A percentile compares a stretch with the other conserved stretches of the same genome.
Conservation (phyloP, 2,329 filamentous ascomycete species). For the Ophiostoma triangulosporum region DNA sequence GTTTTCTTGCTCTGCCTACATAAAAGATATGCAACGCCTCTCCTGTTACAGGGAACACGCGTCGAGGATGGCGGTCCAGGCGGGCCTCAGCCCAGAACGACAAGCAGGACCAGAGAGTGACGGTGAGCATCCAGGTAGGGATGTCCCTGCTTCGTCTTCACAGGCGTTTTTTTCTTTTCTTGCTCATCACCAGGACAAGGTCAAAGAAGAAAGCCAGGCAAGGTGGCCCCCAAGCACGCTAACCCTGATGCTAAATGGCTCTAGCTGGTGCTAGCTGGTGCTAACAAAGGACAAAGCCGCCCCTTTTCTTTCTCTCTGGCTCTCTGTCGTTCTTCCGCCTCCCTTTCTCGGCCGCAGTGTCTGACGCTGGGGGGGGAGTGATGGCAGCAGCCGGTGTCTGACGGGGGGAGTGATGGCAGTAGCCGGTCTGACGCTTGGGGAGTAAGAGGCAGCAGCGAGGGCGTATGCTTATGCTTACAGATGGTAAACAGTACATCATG, state of each 20-base stretch:
- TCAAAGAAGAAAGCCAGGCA: neutral
- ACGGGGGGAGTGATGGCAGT: too few species aligned
- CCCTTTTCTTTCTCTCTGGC: neutral
- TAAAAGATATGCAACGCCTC: neutral
- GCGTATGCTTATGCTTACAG: too few species aligned
- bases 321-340: too few species aligned
- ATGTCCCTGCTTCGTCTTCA: neutral
- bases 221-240: neutral
- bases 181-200: neutral
- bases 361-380: too few species aligned
- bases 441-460: too few species aligned
- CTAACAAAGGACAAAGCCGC: neutral
- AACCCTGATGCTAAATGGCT: neutral
- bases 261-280: neutral
- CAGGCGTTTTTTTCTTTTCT: neutral
- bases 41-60: neutral
- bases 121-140: conserved; percentile 1
- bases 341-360: too few species aligned
- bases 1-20: too few species aligned
- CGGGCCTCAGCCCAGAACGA: neutral
- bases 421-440: too few species aligned
- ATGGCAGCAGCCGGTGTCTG: too few species aligned
- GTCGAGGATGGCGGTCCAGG: neutral
- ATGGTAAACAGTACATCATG: too few species aligned
- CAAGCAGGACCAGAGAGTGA: too few species aligned